phyloP scores from a whole-genome alignment of 139 green algal genomes.

The Penium margaritaceum region DNA sequence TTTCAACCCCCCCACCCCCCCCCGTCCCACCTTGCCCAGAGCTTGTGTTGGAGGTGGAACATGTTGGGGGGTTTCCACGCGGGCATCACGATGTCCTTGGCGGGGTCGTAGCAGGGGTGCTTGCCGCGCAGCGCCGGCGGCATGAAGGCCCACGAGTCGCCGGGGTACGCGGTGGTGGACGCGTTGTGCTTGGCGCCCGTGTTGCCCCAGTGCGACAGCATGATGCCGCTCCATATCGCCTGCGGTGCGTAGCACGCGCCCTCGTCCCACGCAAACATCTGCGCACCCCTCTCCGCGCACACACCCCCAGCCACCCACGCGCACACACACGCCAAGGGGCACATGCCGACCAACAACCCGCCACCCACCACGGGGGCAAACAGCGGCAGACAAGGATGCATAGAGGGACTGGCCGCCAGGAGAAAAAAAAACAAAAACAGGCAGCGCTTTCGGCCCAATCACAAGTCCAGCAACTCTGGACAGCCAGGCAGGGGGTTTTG shows the following conservation, averaged over 20 bases:
- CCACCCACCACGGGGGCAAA: no score
- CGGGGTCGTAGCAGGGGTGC: slow-evolving; percentile 1
- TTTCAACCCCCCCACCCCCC: no score
- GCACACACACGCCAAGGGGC: background rate
- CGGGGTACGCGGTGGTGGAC: background rate
- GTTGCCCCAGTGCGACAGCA: slow-evolving; percentile 8
- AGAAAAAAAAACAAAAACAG: no score
- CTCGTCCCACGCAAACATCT: no score
- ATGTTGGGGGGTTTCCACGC: slow-evolving; percentile 9
- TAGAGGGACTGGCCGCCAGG: no score
- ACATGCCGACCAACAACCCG: no score
- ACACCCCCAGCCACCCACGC: no score
- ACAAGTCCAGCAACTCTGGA: no score
- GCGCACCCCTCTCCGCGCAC: no score
- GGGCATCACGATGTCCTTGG: slow-evolving; percentile 15
- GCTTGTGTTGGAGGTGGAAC: background rate
- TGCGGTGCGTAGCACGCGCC: background rate
- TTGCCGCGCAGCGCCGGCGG: background rate
- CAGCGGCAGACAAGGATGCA: no score
- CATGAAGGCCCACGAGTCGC: background rate
- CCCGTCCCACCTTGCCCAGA: slow-evolving; percentile 13
- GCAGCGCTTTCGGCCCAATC: no score
- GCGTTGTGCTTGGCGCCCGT: background rate
- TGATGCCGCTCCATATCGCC: background rate
- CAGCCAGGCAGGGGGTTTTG: no score